Evolutionary conservation across 176 grass and related monocot genomes (phyloP), one percentile per base, ranked within the genome.

Genomic region (Zoysia japonica): DNA sequence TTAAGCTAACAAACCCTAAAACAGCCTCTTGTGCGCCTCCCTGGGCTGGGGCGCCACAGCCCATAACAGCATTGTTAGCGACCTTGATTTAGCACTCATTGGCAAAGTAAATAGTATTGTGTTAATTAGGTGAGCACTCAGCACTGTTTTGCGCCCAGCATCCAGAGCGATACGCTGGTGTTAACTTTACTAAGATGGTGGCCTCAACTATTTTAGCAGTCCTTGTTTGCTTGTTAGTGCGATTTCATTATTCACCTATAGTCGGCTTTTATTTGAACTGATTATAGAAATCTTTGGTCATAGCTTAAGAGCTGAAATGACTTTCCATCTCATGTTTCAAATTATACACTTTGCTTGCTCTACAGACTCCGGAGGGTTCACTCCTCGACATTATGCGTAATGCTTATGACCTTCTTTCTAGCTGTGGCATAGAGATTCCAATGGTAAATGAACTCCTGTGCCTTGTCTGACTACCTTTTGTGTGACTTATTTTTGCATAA

Each of bases 371-470:
- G 73, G 95, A 98, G 61, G 95, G 95, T 85, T 90, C 95, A 53
- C 92, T 98, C 77, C 85, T 98, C 42, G 95, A 98, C 78, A 83
- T 98, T 77, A 90, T 98, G 95, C 89, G 95, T 51, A 98, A 98
- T 83, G 95, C 95, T 66, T 89, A 90, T 76, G 95, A 98, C 75
- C 80, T 98, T 66, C 83, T 97, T 57, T 90, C 89, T 16, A 78
- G 78, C 64, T 97, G 89, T 78, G 57, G 84, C 63, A 77, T 97
- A 80, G 61, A 90, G 49, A 60, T 97, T 70, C 92, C 95, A 10
- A 83, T 83, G 92, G 95, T 97, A 85, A 78, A 55, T 89, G n/a
- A 69, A 60, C 56, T 71, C 83, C 2, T 67, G 2, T 65, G 13
- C 69, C n/a, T 49, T 44, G 39, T 65, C 11, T 42, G 16, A 43